Evolutionary conservation across 2,329 filamentous ascomycete genomes (phyloP).

Genomic region (Talaromyces sp.): DNA sequence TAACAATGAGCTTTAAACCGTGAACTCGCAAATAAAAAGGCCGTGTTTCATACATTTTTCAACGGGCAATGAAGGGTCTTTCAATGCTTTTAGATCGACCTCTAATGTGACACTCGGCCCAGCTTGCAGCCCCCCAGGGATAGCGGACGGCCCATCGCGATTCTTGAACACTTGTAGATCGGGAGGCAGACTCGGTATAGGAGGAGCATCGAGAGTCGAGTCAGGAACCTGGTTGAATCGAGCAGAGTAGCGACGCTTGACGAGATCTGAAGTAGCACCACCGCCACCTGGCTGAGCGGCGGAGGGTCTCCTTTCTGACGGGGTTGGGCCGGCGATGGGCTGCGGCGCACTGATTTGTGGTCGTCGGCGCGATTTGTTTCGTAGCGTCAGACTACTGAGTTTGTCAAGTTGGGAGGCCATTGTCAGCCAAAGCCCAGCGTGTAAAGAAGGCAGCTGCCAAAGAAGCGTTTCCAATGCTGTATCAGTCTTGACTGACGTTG

Average conservation of each 20-base stretch:
- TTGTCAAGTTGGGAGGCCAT: slow-evolving; percentile 16
- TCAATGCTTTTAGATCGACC: slow-evolving; percentile 73
- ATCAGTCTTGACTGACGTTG: neutral
- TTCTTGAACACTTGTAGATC: slow-evolving; percentile 59
- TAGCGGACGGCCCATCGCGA: slow-evolving; percentile 41
- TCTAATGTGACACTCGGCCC: slow-evolving; percentile 59
- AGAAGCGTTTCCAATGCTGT: neutral
- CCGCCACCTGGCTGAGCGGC: slow-evolving; percentile 44
- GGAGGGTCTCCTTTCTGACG: slow-evolving; percentile 36
- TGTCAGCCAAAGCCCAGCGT: neutral
- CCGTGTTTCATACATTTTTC: slow-evolving; percentile 65
- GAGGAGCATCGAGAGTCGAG: slow-evolving; percentile 64
- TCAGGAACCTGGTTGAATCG: slow-evolving; percentile 76
- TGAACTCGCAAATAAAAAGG: neutral
- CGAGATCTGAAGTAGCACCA: slow-evolving; percentile 69
- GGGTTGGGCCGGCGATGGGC: slow-evolving; percentile 49
- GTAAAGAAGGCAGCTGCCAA: neutral
- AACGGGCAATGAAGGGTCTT: slow-evolving; percentile 72
- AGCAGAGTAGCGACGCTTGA: slow-evolving; percentile 92
- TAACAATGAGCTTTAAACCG: neutral
- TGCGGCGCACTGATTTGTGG: slow-evolving; percentile 61
- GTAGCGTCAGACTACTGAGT: slow-evolving; percentile 57
- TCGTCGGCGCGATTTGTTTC: slow-evolving; percentile 51
- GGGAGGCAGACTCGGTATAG: slow-evolving; percentile 65
- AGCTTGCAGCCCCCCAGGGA: slow-evolving; percentile 48